phyloP scores from a whole-genome alignment of 805 yeast species.

The Myxozyma kluyveri region DNA sequence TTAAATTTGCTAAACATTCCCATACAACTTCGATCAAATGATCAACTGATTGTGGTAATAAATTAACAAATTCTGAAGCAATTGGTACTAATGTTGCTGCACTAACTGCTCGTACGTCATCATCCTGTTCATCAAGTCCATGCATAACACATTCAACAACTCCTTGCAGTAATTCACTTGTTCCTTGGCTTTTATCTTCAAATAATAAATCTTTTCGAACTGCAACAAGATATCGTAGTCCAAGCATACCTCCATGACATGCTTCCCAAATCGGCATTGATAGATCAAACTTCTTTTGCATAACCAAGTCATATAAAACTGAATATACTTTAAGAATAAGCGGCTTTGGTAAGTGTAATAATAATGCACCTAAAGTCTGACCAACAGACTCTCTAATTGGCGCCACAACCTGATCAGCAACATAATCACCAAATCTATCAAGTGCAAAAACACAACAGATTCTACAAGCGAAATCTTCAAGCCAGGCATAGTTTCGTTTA shows the following conservation, averaged over 20 bases:
- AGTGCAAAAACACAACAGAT: slow-evolving; percentile 81
- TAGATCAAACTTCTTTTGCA: slow-evolving; percentile 52
- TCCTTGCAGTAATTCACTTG: slow-evolving; percentile 56
- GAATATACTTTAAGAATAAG: slow-evolving; percentile 61
- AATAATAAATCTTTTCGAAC: slow-evolving; percentile 78
- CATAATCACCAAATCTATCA: slow-evolving; percentile 95
- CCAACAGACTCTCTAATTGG: slow-evolving; percentile 98
- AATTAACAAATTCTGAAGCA: slow-evolving; percentile 76
- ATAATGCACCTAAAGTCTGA: slow-evolving; percentile 84
- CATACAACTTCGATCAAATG: slow-evolving; percentile 69
- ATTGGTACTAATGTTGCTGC: slow-evolving; percentile 92
- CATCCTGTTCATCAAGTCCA: slow-evolving; percentile 73
- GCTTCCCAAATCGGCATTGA: slow-evolving; percentile 86
- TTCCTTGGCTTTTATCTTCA: slow-evolving; percentile 38
- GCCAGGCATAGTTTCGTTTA: slow-evolving; percentile 58
- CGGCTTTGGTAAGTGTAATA: slow-evolving; percentile 66
- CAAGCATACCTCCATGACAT: slow-evolving; percentile 96
- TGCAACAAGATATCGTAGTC: slow-evolving; percentile 86
- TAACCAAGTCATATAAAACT: slow-evolving; percentile 63
- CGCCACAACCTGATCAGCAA: slow-evolving; percentile 95
- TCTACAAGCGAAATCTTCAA: slow-evolving; percentile 86
- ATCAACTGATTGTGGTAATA: slow-evolving; percentile 50
- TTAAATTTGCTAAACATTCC: slow-evolving; percentile 78
- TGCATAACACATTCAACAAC: slow-evolving; percentile 83
- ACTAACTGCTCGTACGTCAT: slow-evolving; percentile 95